Evolutionary conservation across 192 early-diverging fungal species (phyloP).

Genomic region (Lunasporangiospora selenospora): DNA sequence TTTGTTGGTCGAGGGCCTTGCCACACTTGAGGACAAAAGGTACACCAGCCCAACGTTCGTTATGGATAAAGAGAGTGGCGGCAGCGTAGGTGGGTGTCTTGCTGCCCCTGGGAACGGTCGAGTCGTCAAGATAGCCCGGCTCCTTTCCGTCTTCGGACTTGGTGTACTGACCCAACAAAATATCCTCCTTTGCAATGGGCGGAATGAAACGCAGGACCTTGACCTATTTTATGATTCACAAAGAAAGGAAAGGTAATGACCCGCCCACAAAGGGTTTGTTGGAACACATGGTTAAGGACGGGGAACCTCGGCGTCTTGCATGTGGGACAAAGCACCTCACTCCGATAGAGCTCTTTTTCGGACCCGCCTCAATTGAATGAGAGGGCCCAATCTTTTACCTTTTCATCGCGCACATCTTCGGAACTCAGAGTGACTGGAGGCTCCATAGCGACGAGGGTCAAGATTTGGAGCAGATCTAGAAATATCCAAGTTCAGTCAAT

Average conservation of each 20-base stretch:
- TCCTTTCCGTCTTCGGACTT: slow-evolving; percentile 81
- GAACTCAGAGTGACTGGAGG: slow-evolving; percentile 84
- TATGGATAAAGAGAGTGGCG: slow-evolving; percentile 86
- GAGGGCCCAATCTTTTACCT: slow-evolving; percentile 82
- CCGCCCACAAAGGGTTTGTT: slow-evolving; percentile 2
- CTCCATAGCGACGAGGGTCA: slow-evolving; percentile 96
- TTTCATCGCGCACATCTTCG: slow-evolving; percentile 96
- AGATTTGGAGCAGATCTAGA: slow-evolving; percentile 89
- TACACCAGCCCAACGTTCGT: slow-evolving; percentile 94
- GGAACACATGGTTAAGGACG: too few species aligned
- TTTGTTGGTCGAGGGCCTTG: slow-evolving; percentile 91
- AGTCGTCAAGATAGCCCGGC: slow-evolving; percentile 94
- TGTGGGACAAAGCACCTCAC: slow-evolving; percentile 75
- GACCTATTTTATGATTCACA: slow-evolving; percentile 45
- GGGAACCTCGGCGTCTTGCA: too few species aligned
- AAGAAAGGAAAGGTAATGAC: slow-evolving; percentile 24
- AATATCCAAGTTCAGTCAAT: background rate
- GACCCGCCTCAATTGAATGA: too few species aligned
- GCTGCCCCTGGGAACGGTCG: slow-evolving; percentile 83
- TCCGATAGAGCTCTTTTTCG: too few species aligned
- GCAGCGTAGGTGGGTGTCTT: slow-evolving; percentile 95
- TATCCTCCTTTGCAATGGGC: slow-evolving; percentile 81
- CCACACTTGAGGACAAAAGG: slow-evolving; percentile 89
- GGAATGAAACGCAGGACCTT: slow-evolving; percentile 83
- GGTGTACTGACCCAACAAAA: slow-evolving; percentile 91